Evolutionary conservation across 176 grass and related monocot species (phyloP).

Genomic region (Zizania latifolia): DNA sequence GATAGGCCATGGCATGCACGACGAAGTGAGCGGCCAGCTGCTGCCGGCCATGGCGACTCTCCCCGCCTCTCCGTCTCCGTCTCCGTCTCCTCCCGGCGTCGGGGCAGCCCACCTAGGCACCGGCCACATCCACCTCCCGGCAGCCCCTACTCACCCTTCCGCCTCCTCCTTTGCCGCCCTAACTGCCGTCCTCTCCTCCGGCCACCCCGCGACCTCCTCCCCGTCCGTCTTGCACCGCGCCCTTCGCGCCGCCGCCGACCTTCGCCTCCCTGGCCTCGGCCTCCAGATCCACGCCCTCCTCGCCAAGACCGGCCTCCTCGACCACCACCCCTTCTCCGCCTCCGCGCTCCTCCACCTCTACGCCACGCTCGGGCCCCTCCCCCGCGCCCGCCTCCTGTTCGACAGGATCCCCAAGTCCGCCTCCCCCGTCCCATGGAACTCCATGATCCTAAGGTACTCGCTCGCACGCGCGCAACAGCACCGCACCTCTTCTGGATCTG

Average conservation of each 20-base stretch:
- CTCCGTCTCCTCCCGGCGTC: neutral
- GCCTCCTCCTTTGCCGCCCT: slow-evolving; percentile 1
- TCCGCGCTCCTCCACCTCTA: slow-evolving; percentile 41
- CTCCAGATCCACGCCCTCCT: slow-evolving; percentile 42
- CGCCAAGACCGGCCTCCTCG: slow-evolving; percentile 22
- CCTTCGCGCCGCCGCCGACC: slow-evolving; percentile 29
- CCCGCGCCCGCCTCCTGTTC: slow-evolving; percentile 29
- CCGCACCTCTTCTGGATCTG: neutral
- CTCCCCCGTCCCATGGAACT: slow-evolving; percentile 30
- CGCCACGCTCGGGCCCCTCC: slow-evolving; percentile 11
- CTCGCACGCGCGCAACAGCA: neutral
- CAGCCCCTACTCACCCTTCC: neutral
- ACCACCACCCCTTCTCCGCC: slow-evolving; percentile 34
- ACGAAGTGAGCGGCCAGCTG: too few species aligned
- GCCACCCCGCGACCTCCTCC: slow-evolving; percentile 9
- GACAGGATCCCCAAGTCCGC: slow-evolving; percentile 38
- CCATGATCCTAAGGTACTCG: slow-evolving; percentile 35
- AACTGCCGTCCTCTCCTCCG: slow-evolving; percentile 15
- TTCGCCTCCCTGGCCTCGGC: slow-evolving; percentile 27
- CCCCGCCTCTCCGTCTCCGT: neutral
- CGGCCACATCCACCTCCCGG: neutral
- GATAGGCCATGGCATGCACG: too few species aligned
- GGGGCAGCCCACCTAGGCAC: neutral
- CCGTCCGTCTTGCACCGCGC: slow-evolving; percentile 33
- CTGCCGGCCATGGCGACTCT: slow-evolving; percentile 4